Base-by-base conservation (phyloP, 306 rosid genomes). In the Datisca glomerata region DNA sequence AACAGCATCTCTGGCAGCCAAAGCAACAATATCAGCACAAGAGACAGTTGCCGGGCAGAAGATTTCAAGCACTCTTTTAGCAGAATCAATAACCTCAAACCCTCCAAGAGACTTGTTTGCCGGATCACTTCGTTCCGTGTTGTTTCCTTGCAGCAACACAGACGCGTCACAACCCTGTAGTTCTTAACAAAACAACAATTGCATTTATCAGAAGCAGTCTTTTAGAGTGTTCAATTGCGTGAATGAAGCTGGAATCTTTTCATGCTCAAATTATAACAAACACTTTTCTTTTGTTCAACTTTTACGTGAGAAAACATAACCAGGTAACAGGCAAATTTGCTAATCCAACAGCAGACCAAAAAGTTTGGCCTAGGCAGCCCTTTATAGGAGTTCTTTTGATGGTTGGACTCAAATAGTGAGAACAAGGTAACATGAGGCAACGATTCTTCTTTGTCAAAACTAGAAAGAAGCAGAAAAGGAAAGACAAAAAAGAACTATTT, bases 1-100 rank as follows among this genome's bases (percentile, higher is more conserved):
- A 62, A 86, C 87, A 0, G 96, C 93, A 62, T 86, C 96, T 73
- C 93, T 73, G 4, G 96, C 93, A 47, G 94, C 94, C 47, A 86
- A 43, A 54, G 76, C 96, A 56, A 86, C 53, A 45, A 86, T 69
- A 60, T 86, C 96, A 23, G 96, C 94, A 43, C 96, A 82, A 55
- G 96, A 86, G 66, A 86, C 96, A 7, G 75, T 76, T 62, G 43
- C 72, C 0, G 93, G 96, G 43, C 94, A 86, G 33, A 86, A 64
- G 2, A 71, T 8, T 48, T 86, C 94, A 13, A 76, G 63, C 34
- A 67, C 40, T 42, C 80, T 61, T 58, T 86, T 86, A 12, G 87
- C 94, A 20, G 81, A 58, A 39, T 86, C 94, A 45, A 86, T 76
- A 1, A 71, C 93, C 11, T 74, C 57, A 66, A 66, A 79, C 33